These are phyloP conservation scores for Populus pruinosa DNA, from an alignment of 345 rosid species.

Conservation along the genomic window DNA sequence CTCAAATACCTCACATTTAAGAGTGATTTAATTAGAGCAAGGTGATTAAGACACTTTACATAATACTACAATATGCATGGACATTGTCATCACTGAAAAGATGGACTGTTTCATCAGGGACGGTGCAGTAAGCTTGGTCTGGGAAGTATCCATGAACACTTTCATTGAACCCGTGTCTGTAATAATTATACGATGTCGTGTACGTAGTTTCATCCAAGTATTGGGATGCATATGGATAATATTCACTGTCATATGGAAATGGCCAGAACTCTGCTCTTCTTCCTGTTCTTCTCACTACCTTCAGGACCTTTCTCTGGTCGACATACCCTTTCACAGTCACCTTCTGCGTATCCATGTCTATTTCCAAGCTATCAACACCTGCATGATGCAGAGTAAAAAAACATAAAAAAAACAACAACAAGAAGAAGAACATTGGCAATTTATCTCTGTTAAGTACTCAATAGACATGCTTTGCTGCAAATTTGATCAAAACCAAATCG, in stretches of 20 bases:
- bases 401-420: neutral
- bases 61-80: constrained; percentile 50
- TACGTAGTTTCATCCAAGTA: constrained; percentile 50
- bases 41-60: constrained; percentile 26
- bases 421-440: neutral
- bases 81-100: constrained; percentile 87
- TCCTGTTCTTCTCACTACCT: constrained; percentile 72
- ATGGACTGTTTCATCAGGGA: constrained; percentile 58
- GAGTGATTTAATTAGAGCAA: neutral
- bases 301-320: constrained; percentile 56
- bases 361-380: constrained; percentile 74
- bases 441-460: no score
- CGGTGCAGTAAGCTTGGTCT: constrained; percentile 44
- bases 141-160: constrained; percentile 58
- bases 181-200: constrained; percentile 49
- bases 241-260: constrained; percentile 66
- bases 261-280: constrained; percentile 83
- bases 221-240: constrained; percentile 52
- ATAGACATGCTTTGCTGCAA: no score
- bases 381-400: neutral
- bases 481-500: no score
- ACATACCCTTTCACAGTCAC: constrained; percentile 76
- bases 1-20: no score
- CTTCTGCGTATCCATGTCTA: constrained; percentile 73
- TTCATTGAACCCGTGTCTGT: constrained; percentile 55